Conservation (phyloP, 441 rosid genomes). For the Theobroma grandiflorum region DNA sequence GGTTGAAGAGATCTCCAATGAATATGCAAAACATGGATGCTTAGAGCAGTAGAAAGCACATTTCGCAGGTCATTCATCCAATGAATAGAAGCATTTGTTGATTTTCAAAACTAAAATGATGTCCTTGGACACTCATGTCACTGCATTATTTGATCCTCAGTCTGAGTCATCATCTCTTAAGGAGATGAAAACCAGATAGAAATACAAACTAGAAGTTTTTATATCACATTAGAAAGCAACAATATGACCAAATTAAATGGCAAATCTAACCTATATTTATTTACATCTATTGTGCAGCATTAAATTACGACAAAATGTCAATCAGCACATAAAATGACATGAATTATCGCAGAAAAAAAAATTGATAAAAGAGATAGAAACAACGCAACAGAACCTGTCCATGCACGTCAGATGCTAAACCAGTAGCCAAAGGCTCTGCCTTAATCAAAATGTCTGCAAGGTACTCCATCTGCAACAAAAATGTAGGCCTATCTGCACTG, state of each 20-base stretch:
- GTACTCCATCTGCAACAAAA: conserved; percentile 67
- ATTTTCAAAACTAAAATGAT: neutral
- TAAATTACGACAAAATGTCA: neutral
- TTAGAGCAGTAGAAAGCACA: neutral
- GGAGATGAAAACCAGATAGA: neutral
- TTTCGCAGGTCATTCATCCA: neutral
- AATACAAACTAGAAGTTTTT: neutral
- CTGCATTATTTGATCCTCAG: neutral
- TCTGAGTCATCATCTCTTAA: neutral
- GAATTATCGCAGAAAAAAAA: neutral
- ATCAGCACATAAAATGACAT: neutral
- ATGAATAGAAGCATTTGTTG: neutral
- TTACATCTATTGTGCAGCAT: neutral
- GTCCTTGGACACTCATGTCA: neutral
- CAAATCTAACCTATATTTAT: neutral
- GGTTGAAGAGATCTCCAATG: neutral
- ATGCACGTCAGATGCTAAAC: conserved; percentile 90
- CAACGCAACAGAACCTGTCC: conserved; percentile 72
- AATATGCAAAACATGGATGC: neutral
- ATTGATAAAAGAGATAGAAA: neutral
- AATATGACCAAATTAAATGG: neutral
- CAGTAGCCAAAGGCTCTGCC: conserved; percentile 86
- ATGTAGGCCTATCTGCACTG: conserved; percentile 57
- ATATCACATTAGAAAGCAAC: neutral
- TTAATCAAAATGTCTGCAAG: conserved; percentile 78